phyloP scores from a whole-genome alignment of 371 early-diverging fungal genomes.

The Capillidium heterosporum region DNA sequence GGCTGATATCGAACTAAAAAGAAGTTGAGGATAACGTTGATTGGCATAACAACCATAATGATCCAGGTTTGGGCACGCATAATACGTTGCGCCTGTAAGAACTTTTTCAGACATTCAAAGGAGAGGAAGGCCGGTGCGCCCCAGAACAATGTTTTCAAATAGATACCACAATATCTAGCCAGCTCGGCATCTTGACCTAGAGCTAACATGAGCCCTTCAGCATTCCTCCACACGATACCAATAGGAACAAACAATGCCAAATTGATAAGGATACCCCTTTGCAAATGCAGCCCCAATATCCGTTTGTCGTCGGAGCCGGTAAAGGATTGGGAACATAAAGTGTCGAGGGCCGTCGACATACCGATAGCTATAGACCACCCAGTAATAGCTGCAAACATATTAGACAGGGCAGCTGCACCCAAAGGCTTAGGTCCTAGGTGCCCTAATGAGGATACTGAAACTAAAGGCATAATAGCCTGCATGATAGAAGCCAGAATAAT shows the following conservation, averaged over 20 bases:
- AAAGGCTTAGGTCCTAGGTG: not conserved
- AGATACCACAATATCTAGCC: constrained; percentile 28
- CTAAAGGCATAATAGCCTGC: constrained; percentile 2
- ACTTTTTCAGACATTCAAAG: constrained; percentile 64
- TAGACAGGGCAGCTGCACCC: constrained; percentile 7
- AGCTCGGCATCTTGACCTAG: constrained; percentile 33
- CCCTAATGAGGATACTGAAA: not conserved
- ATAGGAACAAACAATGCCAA: constrained; percentile 45
- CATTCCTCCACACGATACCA: constrained; percentile 52
- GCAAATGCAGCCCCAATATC: constrained; percentile 57
- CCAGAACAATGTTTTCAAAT: constrained; percentile 37
- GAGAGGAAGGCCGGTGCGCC: constrained; percentile 56
- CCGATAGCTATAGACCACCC: constrained; percentile 66
- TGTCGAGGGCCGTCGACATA: constrained; percentile 65
- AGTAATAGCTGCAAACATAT: constrained; percentile 51
- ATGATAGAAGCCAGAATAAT: not conserved
- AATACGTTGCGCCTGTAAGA: constrained; percentile 65
- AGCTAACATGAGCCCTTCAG: constrained; percentile 26
- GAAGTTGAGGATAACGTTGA: constrained; percentile 57
- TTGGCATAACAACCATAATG: constrained; percentile 42
- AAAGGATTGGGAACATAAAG: constrained; percentile 71
- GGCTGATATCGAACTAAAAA: constrained; percentile 46
- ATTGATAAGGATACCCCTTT: constrained; percentile 56
- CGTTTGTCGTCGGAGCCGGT: constrained; percentile 51
- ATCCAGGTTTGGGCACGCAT: constrained; percentile 68